Evolutionary conservation across 2,329 filamentous ascomycete genomes (phyloP).

Genomic region (Chaetomium sp.): DNA sequence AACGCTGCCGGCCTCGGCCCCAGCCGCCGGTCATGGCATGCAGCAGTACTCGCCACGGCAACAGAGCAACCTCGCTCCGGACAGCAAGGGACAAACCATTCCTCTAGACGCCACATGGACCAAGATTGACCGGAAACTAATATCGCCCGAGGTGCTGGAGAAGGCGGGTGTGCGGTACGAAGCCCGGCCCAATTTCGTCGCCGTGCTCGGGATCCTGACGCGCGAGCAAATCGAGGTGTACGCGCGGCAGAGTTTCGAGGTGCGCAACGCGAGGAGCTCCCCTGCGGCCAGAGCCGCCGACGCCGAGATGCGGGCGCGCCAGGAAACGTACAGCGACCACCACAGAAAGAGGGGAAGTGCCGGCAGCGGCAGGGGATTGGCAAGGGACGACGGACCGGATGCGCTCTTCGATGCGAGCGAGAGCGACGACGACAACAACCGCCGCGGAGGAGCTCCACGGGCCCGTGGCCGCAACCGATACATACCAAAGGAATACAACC

Average conservation of each 20-base stretch:
- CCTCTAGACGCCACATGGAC: conserved; percentile 62
- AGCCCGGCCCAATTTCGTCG: conserved; percentile 62
- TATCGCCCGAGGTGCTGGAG: conserved; percentile 61
- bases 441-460: not conserved
- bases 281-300: conserved; percentile 13
- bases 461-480: conserved; percentile 14
- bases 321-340: conserved; percentile 35
- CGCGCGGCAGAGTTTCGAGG: conserved; percentile 52
- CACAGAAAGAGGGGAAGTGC: conserved; percentile 3
- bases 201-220: conserved; percentile 58
- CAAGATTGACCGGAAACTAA: conserved; percentile 55
- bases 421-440: conserved; percentile 36
- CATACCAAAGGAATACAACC: conserved; percentile 23
- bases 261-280: conserved; percentile 46
- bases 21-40: conserved; percentile 31
- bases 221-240: conserved; percentile 55
- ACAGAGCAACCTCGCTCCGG: conserved; percentile 53
- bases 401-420: conserved; percentile 32
- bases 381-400: conserved; percentile 33
- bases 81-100: conserved; percentile 59
- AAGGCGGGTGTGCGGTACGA: conserved; percentile 61
- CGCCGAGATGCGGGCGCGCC: conserved; percentile 23
- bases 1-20: conserved; percentile 36
- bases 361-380: conserved; percentile 24
- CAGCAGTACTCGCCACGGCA: conserved; percentile 32